Conservation (phyloP, 495 filamentous ascomycete species). For the Penicillium ucsense region DNA sequence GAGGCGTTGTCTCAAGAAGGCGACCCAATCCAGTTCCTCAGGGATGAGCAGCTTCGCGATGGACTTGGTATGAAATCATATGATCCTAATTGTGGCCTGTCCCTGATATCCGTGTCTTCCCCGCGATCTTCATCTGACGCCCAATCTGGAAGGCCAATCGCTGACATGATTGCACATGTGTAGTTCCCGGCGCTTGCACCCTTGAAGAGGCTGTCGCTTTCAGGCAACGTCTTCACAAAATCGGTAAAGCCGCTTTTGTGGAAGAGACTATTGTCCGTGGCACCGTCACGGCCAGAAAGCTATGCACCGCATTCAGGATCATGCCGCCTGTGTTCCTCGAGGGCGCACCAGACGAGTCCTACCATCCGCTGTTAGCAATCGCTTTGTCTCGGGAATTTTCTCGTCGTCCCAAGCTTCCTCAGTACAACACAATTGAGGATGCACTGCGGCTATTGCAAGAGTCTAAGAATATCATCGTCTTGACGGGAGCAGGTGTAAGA, state of each 20-base stretch:
- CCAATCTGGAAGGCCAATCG: no score
- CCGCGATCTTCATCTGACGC: constrained; percentile 7
- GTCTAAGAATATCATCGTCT: constrained; percentile 76
- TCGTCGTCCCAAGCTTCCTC: constrained; percentile 66
- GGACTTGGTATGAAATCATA: constrained; percentile 32
- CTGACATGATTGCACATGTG: constrained; percentile 8
- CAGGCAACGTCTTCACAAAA: constrained; percentile 57
- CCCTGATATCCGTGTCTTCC: constrained; percentile 16
- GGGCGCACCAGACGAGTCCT: constrained; percentile 61
- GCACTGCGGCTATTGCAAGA: constrained; percentile 66
- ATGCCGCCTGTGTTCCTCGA: constrained; percentile 67
- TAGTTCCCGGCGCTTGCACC: constrained; percentile 55
- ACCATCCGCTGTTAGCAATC: constrained; percentile 61
- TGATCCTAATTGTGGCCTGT: constrained; percentile 4
- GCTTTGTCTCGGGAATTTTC: constrained; percentile 75
- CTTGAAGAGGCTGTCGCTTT: constrained; percentile 60
- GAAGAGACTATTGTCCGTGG: constrained; percentile 59
- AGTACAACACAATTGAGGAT: constrained; percentile 83
- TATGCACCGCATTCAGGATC: constrained; percentile 89
- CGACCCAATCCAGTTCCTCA: constrained; percentile 53
- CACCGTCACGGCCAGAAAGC: constrained; percentile 64
- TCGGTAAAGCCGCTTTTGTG: constrained; percentile 70
- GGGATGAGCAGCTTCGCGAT: constrained; percentile 50
- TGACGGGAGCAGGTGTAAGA: constrained; percentile 80
- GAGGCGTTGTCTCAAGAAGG: constrained; percentile 60